Percentiles rank a stretch among this genome's conserved stretches.
These are phyloP conservation scores for Alisma plantagoaquatica DNA, from an alignment of 106 monocot genomes.

Conservation along the genomic window DNA sequence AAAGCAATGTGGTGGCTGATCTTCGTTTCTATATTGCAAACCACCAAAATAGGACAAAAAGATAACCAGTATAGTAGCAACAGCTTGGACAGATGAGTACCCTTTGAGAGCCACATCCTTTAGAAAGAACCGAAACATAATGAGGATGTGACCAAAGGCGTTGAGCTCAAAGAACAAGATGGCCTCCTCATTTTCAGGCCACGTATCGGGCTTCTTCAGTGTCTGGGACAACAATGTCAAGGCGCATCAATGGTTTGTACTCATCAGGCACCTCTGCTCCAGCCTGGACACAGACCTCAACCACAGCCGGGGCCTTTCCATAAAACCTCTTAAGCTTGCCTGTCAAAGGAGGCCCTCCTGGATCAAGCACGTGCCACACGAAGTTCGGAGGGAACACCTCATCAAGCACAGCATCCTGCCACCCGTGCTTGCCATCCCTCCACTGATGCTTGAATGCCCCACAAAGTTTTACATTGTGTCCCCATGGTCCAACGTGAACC, in stretches of 20 bases:
- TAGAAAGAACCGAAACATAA: no score
- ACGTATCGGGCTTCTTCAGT: slow-evolving; percentile 61
- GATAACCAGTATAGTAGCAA: no score
- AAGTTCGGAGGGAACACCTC: slow-evolving; percentile 83
- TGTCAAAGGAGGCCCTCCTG: slow-evolving; percentile 31
- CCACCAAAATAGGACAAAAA: no score
- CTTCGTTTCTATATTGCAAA: no score
- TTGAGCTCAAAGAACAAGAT: no score
- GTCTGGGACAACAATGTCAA: slow-evolving; percentile 77
- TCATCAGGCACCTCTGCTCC: slow-evolving; percentile 73
- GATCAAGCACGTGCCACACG: slow-evolving; percentile 71
- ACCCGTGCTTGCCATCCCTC: slow-evolving; percentile 91
- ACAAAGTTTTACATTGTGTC: slow-evolving; percentile 89
- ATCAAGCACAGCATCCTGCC: slow-evolving; percentile 79
- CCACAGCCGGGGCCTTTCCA: slow-evolving; percentile 83
- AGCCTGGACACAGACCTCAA: slow-evolving; percentile 88
- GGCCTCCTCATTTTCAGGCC: slow-evolving; percentile 23
- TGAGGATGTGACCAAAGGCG: no score
- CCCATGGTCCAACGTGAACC: slow-evolving; percentile 92
- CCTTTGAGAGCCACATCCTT: no score
- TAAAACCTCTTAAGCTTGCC: slow-evolving; percentile 56
- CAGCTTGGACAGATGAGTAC: no score
- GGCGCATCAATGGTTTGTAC: slow-evolving; percentile 79
- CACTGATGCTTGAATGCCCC: slow-evolving; percentile 97
- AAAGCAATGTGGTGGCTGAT: no score